Evolutionary conservation across 768 basidiomycete species (phyloP).

Genomic region (Xerocomellus dryophilus): DNA sequence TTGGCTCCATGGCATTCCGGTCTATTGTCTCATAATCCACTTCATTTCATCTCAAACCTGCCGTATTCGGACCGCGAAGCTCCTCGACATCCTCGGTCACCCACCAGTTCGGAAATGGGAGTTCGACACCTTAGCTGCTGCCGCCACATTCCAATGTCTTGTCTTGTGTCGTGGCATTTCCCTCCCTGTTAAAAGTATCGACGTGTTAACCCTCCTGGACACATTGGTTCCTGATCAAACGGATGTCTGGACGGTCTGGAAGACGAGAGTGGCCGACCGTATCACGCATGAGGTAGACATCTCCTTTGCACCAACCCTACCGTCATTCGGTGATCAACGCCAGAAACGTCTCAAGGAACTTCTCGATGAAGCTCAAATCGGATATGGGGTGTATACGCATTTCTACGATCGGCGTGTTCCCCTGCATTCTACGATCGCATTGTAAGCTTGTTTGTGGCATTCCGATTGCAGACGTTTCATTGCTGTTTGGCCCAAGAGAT

Average conservation of each 20-base stretch:
- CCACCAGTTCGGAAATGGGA: conserved; percentile 3
- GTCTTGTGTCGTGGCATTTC: neutral
- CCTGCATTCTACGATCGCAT: neutral
- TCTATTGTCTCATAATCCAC: no score
- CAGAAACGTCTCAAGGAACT: neutral
- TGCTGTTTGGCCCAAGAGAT: no score
- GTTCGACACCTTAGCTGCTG: conserved; percentile 1
- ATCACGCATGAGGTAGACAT: neutral
- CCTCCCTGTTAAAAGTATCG: neutral
- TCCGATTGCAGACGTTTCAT: no score
- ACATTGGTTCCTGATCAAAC: neutral
- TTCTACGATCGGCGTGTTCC: neutral
- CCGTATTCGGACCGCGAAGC: neutral
- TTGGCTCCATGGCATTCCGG: neutral
- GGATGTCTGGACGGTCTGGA: neutral
- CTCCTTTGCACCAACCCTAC: neutral
- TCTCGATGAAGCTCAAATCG: conserved; percentile 6
- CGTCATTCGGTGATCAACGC: neutral
- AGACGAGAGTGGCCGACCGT: neutral
- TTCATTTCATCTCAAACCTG: neutral
- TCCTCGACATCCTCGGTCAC: conserved; percentile 2
- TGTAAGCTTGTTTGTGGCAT: no score
- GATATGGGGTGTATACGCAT: neutral
- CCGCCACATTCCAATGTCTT: conserved; percentile 7
- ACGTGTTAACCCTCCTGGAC: neutral